Conservation (phyloP, 2,329 filamentous ascomycete genomes). For the Pseudogymnoascus sp. region DNA sequence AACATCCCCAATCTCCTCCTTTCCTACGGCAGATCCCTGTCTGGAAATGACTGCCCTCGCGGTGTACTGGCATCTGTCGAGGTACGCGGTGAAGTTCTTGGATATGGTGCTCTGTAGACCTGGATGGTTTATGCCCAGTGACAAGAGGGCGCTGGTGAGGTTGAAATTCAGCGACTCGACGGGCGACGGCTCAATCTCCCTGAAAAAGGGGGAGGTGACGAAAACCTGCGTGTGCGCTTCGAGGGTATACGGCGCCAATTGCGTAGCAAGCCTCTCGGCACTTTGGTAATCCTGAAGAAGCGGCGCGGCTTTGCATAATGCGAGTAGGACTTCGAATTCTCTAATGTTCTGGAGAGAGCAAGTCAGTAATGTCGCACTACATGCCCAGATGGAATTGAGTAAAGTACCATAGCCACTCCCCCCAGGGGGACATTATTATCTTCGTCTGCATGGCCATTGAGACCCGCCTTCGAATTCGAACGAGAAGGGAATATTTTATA, state of each 20-base stretch:
- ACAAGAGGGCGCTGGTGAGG: slow-evolving; percentile 73
- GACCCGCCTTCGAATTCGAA: slow-evolving; percentile 28
- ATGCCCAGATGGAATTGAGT: background rate
- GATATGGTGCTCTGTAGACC: slow-evolving; percentile 60
- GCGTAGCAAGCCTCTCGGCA: slow-evolving; percentile 70
- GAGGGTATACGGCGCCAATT: slow-evolving; percentile 76
- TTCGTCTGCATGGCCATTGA: slow-evolving; percentile 43
- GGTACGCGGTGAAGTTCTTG: slow-evolving; percentile 62
- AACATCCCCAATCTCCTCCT: slow-evolving; percentile 39
- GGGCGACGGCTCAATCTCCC: slow-evolving; percentile 76
- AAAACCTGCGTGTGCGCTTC: slow-evolving; percentile 78
- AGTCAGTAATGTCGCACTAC: slow-evolving; percentile 15
- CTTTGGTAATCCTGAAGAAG: slow-evolving; percentile 62
- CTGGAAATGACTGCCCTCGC: slow-evolving; percentile 49
- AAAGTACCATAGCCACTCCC: slow-evolving; percentile 53
- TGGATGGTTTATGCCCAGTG: slow-evolving; percentile 66
- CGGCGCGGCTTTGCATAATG: slow-evolving; percentile 84
- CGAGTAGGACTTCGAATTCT: slow-evolving; percentile 86
- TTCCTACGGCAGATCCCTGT: slow-evolving; percentile 48
- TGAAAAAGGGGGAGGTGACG: slow-evolving; percentile 72
- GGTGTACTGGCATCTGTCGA: slow-evolving; percentile 61
- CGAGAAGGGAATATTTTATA: slow-evolving; percentile 50
- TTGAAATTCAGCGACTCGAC: slow-evolving; percentile 77
- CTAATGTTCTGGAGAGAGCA: slow-evolving; percentile 59
- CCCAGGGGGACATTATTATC: slow-evolving; percentile 41